Percentiles rank a stretch among this genome's conserved stretches.
phyloP scores from a whole-genome alignment of 257 asterid genomes.

The Gardenia jasminoides region DNA sequence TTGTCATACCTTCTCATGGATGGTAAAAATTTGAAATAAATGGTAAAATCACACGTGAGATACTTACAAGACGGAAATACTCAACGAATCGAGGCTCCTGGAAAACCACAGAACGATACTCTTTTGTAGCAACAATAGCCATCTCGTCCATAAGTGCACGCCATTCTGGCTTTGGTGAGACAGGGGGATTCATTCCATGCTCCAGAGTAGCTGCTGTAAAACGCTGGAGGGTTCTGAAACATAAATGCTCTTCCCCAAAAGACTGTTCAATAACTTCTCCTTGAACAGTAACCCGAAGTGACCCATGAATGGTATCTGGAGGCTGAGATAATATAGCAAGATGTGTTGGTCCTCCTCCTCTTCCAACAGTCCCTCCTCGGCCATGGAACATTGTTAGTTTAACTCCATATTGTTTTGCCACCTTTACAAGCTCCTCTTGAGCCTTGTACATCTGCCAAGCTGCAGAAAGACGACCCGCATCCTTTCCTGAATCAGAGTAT shows the following conservation, averaged over 20 bases:
- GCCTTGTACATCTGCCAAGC: conserved; percentile 61
- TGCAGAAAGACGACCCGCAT: conserved; percentile 56
- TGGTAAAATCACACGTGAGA: too few relatives aligned
- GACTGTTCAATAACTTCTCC: conserved; percentile 61
- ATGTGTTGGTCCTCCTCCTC: conserved; percentile 65
- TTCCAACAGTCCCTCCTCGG: conserved; percentile 58
- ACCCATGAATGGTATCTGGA: conserved; percentile 53
- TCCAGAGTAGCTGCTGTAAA: conserved; percentile 52
- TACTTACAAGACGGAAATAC: conserved; percentile 56
- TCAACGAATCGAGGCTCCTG: conserved; percentile 55
- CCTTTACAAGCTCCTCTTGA: conserved; percentile 54
- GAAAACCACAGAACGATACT: conserved; percentile 49
- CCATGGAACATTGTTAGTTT: conserved; percentile 62
- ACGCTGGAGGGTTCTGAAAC: conserved; percentile 58
- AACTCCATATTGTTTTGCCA: conserved; percentile 44
- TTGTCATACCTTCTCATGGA: too few relatives aligned
- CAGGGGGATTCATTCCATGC: conserved; percentile 53
- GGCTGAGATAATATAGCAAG: conserved; percentile 64
- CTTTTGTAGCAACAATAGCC: conserved; percentile 36
- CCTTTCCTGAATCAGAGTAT: conserved; percentile 61
- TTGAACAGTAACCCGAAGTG: conserved; percentile 53
- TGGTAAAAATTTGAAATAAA: too few relatives aligned
- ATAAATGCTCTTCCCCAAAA: conserved; percentile 52
- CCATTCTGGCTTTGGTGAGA: conserved; percentile 56
- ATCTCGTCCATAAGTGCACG: conserved; percentile 52